Base-by-base conservation (phyloP, 306 rosid genomes). In the Dicorynia guianensis region DNA sequence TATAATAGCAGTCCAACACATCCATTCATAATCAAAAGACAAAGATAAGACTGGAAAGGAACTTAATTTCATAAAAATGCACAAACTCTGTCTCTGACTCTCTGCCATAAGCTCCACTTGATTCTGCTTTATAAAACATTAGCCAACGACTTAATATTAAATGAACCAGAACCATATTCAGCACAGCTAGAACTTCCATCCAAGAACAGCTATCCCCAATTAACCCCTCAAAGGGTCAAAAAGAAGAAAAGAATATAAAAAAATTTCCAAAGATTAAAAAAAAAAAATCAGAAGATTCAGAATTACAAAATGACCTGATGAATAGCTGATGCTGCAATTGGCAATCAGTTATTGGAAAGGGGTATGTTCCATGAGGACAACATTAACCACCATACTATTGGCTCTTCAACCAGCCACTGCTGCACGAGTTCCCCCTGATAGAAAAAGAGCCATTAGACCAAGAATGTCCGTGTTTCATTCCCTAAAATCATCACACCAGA, bases 371-470 rank as follows among this genome's bases (percentile, higher is more conserved):
- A 69, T 65, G 67, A 63, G 75, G 61, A 76, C 47, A 63, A 81
- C 18, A 50, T 56, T 71, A 63, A 42, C 36, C 50, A 63, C 52
- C 53, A 53, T 47, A 48, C 57, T 44, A 59, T 58, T 67, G 30
- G 70, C 57, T 56, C 80, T 83, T 92, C 87, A 89, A 60, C 86
- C 85, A 44, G 89, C 83, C 44, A 68, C 81, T 46, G 85, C 76
- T 19, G 84, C 81, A 44, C 83, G 87, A 76, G 83, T 67, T 61
- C 90, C 87, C 65, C 91, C 97, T 92, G 47, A 56, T 25, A 74
- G 61, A 77, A 57, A 56, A 79, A 62, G 38, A 40, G 56, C 15
- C 68, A 71, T 72, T 79, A 74, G 50, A 76, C 63, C 67, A 72
- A 54, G 55, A 42, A 76, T 46, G 61, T 39, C 75, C 48, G 74